Percentiles rank a stretch among this genome's conserved stretches.
phyloP scores from a whole-genome alignment of 371 early-diverging fungal species.

The Mortierella sp. region DNA sequence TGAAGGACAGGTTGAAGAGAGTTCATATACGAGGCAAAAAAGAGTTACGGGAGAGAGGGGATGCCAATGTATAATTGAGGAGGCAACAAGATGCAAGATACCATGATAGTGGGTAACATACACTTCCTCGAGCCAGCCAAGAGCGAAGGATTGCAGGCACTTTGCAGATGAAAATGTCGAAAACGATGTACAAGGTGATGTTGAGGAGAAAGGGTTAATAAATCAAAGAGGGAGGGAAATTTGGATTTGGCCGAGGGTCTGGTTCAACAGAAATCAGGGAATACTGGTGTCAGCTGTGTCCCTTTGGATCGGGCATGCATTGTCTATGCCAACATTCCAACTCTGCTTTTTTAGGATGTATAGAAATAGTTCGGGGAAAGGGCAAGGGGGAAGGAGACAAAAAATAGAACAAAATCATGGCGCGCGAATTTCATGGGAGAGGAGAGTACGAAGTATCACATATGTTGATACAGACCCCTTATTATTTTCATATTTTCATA shows the following conservation, averaged over 20 bases:
- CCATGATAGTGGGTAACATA: constrained; percentile 3
- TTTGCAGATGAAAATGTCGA: not conserved
- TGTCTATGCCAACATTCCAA: constrained; percentile 8
- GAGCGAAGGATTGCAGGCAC: not conserved
- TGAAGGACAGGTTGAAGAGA: not conserved
- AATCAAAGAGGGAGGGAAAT: not conserved
- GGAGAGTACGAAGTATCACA: not conserved
- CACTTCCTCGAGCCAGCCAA: not conserved
- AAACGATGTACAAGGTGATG: not conserved
- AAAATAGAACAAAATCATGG: not conserved
- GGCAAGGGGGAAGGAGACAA: constrained; percentile 4
- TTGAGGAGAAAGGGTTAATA: not conserved
- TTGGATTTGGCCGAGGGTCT: not conserved
- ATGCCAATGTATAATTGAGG: not conserved
- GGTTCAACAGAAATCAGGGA: constrained; percentile 18
- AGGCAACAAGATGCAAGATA: not conserved
- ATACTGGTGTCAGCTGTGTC: constrained; percentile 8
- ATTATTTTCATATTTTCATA: not conserved
- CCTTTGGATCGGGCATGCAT: constrained; percentile 15
- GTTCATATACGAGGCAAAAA: not conserved
- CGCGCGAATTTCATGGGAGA: not conserved
- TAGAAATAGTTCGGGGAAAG: constrained; percentile 1
- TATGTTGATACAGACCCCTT: constrained; percentile 1
- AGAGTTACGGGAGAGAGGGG: not conserved
- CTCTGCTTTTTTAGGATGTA: not conserved